Percentiles rank a stretch among this genome's conserved stretches.
Evolutionary conservation across 2,329 filamentous ascomycete species (phyloP).

Genomic region (Fusarium sp.): DNA sequence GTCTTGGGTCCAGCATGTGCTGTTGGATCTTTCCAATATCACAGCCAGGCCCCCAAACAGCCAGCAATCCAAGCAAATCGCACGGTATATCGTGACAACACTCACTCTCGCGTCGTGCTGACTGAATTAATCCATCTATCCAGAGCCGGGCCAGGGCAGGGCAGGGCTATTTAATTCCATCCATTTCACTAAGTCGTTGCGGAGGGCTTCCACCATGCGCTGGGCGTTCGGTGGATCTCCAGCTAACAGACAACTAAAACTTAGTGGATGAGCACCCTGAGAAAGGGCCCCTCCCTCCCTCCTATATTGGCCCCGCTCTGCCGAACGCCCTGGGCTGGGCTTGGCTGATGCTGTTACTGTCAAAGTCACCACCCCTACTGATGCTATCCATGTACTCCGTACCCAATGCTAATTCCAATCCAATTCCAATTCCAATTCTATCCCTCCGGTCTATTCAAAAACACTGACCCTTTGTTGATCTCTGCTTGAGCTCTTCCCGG

Average conservation of each 20-base stretch:
- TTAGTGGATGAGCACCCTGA: conserved; percentile 4
- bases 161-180: conserved; percentile 32
- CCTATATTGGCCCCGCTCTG: conserved; percentile 26
- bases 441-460: conserved; percentile 25
- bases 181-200: conserved; percentile 28
- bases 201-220: conserved; percentile 37
- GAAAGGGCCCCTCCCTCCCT: neutral
- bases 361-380: conserved; percentile 14
- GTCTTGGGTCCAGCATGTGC: conserved; percentile 7
- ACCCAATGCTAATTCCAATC: conserved; percentile 5
- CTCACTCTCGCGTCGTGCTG: conserved; percentile 10
- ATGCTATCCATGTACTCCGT: no score
- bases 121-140: conserved; percentile 31
- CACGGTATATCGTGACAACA: conserved; percentile 33
- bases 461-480: conserved; percentile 28
- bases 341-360: conserved; percentile 16
- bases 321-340: conserved; percentile 5
- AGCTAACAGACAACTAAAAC: neutral
- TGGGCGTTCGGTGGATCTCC: conserved; percentile 32
- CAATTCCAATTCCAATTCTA: conserved; percentile 18
- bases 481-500: conserved; percentile 10
- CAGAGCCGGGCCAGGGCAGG: conserved; percentile 21
- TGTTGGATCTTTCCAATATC: conserved; percentile 11
- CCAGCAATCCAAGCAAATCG: conserved; percentile 26
- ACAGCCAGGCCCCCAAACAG: conserved; percentile 14